These are phyloP conservation scores for Saccharomyces mikatae DNA, from an alignment of 805 yeast genomes.

Conservation along the genomic window DNA sequence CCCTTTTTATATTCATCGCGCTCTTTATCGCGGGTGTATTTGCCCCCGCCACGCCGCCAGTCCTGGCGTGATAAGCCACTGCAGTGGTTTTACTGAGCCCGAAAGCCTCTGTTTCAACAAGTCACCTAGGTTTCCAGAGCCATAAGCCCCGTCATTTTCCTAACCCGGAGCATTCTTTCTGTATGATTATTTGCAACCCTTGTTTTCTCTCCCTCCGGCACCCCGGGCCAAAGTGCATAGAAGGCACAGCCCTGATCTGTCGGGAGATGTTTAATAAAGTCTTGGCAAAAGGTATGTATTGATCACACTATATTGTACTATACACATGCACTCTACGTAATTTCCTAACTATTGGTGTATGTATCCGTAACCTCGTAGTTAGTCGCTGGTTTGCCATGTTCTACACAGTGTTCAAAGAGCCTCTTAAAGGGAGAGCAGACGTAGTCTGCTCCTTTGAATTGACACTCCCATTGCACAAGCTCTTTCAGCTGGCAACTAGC, in stretches of 20 bases:
- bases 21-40: background rate
- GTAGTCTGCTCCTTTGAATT: slow-evolving; percentile 36
- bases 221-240: background rate
- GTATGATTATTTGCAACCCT: background rate
- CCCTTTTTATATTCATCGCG: background rate
- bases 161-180: background rate
- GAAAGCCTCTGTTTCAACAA: background rate
- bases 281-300: background rate
- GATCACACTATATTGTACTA: background rate
- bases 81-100: background rate
- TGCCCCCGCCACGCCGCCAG: background rate
- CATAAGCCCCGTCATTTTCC: background rate
- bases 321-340: background rate
- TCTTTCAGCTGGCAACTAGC: slow-evolving; percentile 31
- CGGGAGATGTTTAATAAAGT: background rate
- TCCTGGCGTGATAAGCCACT: background rate
- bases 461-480: slow-evolving; percentile 41
- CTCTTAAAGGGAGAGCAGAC: slow-evolving; percentile 44
- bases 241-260: background rate
- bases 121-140: background rate
- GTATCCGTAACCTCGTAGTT: slow-evolving; percentile 32
- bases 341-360: slow-evolving; percentile 28
- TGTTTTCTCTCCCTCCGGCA: background rate
- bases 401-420: slow-evolving; percentile 6
- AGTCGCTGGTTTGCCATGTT: background rate